phyloP scores from a whole-genome alignment of 2,329 filamentous ascomycete genomes.

The Aureobasidium sp. region DNA sequence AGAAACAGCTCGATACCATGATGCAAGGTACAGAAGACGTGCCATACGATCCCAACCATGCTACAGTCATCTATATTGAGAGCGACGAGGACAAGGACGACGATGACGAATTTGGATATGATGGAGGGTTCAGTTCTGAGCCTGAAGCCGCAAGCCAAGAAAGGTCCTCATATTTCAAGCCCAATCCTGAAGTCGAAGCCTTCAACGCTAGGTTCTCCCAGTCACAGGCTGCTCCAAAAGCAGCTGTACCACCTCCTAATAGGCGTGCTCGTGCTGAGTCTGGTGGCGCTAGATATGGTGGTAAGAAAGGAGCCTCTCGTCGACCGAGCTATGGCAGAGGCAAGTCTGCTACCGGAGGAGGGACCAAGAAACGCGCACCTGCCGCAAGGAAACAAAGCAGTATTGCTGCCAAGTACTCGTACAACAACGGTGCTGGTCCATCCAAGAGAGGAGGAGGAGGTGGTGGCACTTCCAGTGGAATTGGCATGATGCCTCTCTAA shows the following conservation, averaged over 20 bases:
- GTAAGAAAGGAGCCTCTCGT: slow-evolving; percentile 13
- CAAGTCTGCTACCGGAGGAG: background rate
- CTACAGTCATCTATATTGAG: slow-evolving; percentile 42
- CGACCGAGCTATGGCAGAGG: slow-evolving; percentile 9
- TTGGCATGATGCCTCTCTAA: slow-evolving; percentile 36
- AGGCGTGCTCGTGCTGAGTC: background rate
- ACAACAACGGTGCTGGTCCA: background rate
- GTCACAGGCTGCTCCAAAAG: slow-evolving; percentile 11
- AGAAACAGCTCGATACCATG: slow-evolving; percentile 33
- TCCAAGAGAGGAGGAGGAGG: slow-evolving; percentile 11
- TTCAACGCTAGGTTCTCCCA: slow-evolving; percentile 25
- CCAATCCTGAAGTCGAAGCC: slow-evolving; percentile 21
- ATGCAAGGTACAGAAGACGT: slow-evolving; percentile 35
- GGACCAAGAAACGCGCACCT: slow-evolving; percentile 16
- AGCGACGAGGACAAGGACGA: slow-evolving; percentile 37
- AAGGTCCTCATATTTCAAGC: slow-evolving; percentile 21
- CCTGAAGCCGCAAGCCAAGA: slow-evolving; percentile 32
- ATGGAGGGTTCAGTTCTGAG: slow-evolving; percentile 38
- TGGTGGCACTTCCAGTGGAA: slow-evolving; percentile 23
- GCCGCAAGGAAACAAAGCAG: slow-evolving; percentile 1
- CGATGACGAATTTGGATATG: slow-evolving; percentile 37
- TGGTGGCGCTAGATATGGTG: slow-evolving; percentile 7
- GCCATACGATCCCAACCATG: slow-evolving; percentile 43
- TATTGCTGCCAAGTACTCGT: slow-evolving; percentile 3
- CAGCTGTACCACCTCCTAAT: background rate